Evolutionary conservation across 345 rosid genomes (phyloP).

Genomic region (Nasturtium officinale): DNA sequence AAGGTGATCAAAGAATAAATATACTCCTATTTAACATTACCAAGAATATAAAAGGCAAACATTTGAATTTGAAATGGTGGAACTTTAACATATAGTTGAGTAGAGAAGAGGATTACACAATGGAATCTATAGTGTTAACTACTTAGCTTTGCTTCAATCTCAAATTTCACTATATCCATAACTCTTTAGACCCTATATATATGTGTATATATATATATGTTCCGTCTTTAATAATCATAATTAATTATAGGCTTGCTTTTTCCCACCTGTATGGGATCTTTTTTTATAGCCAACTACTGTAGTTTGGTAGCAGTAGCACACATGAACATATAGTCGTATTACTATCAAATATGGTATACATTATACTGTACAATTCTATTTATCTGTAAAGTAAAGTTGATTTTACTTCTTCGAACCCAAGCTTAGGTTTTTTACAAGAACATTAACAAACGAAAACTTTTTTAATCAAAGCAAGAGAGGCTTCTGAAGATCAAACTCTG

Average conservation of each 20-base stretch:
- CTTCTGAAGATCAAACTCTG: slow-evolving; percentile 56
- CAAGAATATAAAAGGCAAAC: slow-evolving; percentile 5
- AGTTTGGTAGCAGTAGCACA: neutral
- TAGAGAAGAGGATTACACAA: slow-evolving; percentile 38
- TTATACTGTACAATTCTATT: neutral
- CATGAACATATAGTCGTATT: neutral
- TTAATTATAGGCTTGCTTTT: neutral
- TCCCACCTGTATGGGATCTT: neutral
- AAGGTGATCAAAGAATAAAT: neutral
- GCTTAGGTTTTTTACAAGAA: slow-evolving; percentile 16
- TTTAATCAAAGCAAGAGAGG: slow-evolving; percentile 60
- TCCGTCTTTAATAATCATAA: neutral
- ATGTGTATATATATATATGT: no score
- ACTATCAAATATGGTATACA: neutral
- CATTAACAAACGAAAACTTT: neutral
- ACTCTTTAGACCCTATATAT: neutral
- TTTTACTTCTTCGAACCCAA: slow-evolving; percentile 18
- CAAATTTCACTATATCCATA: slow-evolving; percentile 10
- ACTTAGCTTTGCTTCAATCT: slow-evolving; percentile 35
- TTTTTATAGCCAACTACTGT: neutral
- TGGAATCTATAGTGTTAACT: slow-evolving; percentile 22
- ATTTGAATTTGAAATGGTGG: slow-evolving; percentile 26
- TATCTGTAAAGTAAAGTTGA: slow-evolving; percentile 9
- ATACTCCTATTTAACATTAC: slow-evolving; percentile 16
- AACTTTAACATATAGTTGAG: slow-evolving; percentile 33